A percentile compares a stretch with the other conserved stretches of the same genome.
phyloP scores from a whole-genome alignment of 768 basidiomycete species.

The Suillus brevipes region DNA sequence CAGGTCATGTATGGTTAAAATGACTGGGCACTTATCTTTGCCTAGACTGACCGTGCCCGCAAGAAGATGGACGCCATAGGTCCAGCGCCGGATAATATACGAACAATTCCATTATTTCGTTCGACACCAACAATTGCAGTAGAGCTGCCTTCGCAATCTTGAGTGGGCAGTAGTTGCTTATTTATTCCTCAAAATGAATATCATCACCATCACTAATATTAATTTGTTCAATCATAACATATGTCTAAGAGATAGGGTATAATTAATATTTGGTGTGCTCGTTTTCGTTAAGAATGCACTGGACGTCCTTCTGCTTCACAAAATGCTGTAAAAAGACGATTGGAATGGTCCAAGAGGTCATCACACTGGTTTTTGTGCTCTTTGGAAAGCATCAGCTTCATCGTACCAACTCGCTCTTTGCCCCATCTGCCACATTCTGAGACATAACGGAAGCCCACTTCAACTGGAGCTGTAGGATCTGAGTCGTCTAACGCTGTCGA shows the following conservation, averaged over 20 bases:
- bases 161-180: not conserved
- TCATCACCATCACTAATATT: not conserved
- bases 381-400: conserved; percentile 52
- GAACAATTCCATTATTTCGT: conserved; percentile 75
- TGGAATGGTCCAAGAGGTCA: conserved; percentile 54
- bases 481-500: conserved; percentile 12
- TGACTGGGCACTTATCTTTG: conserved; percentile 12
- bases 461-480: conserved; percentile 17
- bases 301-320: conserved; percentile 31
- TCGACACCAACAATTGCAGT: conserved; percentile 42
- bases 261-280: not conserved
- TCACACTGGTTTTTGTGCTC: conserved; percentile 47
- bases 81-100: conserved; percentile 62
- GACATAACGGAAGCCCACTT: conserved; percentile 44
- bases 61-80: conserved; percentile 62
- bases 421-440: conserved; percentile 62
- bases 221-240: not conserved
- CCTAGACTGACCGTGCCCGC: conserved; percentile 67
- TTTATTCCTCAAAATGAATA: not conserved
- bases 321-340: conserved; percentile 48
- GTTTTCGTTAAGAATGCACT: conserved; percentile 13
- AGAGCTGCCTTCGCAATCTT: conserved; percentile 31
- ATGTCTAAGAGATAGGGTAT: not conserved
- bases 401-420: conserved; percentile 47
- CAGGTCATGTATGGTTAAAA: not conserved